phyloP scores from a whole-genome alignment of 805 yeast genomes.

The Wilhelminamyces savonicus region DNA sequence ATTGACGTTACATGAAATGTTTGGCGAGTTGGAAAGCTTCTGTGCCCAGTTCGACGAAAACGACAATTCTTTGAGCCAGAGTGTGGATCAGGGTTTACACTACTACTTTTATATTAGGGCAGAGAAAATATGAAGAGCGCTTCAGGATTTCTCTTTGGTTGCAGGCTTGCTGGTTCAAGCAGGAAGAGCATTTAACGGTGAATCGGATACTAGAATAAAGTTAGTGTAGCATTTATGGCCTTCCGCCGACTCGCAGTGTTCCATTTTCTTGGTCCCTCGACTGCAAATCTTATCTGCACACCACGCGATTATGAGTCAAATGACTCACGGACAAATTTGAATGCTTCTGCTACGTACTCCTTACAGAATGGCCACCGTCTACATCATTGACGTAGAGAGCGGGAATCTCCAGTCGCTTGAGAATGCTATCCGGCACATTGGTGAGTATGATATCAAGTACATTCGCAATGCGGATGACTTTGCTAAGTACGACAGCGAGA shows the following conservation, averaged over 20 bases:
- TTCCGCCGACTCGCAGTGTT: no score
- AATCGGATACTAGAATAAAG: no score
- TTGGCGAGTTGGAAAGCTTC: conserved; percentile 24
- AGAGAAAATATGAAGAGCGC: no score
- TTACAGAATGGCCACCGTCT: conserved; percentile 27
- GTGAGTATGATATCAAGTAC: conserved; percentile 55
- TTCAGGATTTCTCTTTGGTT: no score
- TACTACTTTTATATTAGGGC: conserved; percentile 22
- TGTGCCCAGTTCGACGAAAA: conserved; percentile 13
- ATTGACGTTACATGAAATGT: conserved; percentile 24
- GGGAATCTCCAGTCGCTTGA: conserved; percentile 88
- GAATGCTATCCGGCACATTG: conserved; percentile 78
- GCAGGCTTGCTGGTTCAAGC: no score
- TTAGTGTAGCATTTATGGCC: no score
- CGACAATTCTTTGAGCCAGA: conserved; percentile 5
- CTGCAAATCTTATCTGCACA: no score
- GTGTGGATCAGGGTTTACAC: conserved; percentile 8
- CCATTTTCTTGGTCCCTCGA: no score
- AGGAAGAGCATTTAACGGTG: no score
- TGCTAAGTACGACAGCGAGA: conserved; percentile 30
- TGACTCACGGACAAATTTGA: not conserved
- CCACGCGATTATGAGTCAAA: no score
- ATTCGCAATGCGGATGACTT: conserved; percentile 57
- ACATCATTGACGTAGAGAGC: conserved; percentile 87
- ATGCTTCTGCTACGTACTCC: not conserved